phyloP scores from a whole-genome alignment of 2,329 filamentous ascomycete species.

The Botrytis byssoidea region DNA sequence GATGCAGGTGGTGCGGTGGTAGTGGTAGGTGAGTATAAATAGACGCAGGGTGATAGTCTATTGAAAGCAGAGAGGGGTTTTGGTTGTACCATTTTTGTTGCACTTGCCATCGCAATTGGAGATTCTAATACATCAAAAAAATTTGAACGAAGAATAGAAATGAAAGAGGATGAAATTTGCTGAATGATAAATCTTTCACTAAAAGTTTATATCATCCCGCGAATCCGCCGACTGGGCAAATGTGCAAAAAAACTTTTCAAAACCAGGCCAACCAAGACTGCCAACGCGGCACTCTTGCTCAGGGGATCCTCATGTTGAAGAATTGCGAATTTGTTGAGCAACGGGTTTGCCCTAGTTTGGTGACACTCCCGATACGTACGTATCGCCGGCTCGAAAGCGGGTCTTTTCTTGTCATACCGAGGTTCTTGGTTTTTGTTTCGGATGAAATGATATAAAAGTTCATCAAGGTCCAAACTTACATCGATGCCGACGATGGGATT shows the following conservation, averaged over 20 bases:
- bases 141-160: background rate
- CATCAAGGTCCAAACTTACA: too few relatives aligned
- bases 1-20: background rate
- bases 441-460: background rate
- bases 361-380: background rate
- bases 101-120: background rate
- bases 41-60: conserved; percentile 28
- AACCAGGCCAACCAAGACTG: background rate
- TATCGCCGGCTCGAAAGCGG: conserved; percentile 3
- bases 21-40: conserved; percentile 28
- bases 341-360: background rate
- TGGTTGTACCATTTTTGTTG: background rate
- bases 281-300: background rate
- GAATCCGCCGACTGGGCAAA: background rate
- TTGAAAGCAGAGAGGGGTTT: conserved; percentile 33
- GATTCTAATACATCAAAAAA: background rate
- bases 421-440: background rate
- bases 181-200: background rate
- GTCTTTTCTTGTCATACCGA: conserved; percentile 1
- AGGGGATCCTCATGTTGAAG: background rate
- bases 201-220: background rate
- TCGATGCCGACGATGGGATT: background rate
- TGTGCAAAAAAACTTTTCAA: too few relatives aligned
- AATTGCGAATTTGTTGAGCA: background rate
- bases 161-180: background rate